Evolutionary conservation across 495 filamentous ascomycete genomes (phyloP).

Genomic region (Neurospora sp.): DNA sequence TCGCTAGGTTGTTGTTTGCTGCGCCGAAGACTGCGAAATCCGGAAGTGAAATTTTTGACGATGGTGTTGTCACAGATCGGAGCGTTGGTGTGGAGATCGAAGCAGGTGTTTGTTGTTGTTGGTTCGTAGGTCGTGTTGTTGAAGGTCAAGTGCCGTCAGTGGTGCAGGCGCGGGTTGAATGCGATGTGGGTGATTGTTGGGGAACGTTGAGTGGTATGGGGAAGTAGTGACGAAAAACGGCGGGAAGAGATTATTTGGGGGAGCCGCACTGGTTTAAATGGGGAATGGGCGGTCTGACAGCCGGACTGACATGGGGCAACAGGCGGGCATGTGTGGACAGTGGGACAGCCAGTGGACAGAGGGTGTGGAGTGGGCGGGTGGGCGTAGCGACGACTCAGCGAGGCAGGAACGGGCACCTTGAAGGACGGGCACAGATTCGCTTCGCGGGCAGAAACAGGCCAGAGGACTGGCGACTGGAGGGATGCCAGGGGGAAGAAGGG

Average conservation of each 20-base stretch:
- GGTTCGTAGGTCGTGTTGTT: not conserved
- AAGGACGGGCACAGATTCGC: not conserved
- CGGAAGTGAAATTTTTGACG: not conserved
- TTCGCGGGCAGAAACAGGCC: not conserved
- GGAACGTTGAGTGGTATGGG: conserved; percentile 21
- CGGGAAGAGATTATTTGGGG: conserved; percentile 17
- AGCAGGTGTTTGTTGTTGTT: not conserved
- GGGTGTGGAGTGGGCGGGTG: conserved; percentile 8
- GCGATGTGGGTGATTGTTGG: conserved; percentile 8
- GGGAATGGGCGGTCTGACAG: conserved; percentile 16
- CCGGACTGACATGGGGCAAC: conserved; percentile 8
- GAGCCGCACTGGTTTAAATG: conserved; percentile 29
- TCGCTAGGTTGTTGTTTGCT: not conserved
- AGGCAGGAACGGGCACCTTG: conserved; percentile 6
- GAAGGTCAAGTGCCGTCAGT: not conserved
- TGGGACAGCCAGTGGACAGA: conserved; percentile 1
- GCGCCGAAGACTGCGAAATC: not conserved
- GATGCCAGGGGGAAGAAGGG: conserved; percentile 10
- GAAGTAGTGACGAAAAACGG: conserved; percentile 17
- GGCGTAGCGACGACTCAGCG: conserved; percentile 17
- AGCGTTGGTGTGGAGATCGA: not conserved
- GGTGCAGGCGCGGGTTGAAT: conserved; percentile 8
- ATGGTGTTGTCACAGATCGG: not conserved
- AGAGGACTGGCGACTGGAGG: conserved; percentile 8
- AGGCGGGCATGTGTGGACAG: conserved; percentile 13